Conservation (phyloP, 225 moss, liverwort and hornwort species). For the Anthoceros angustus region DNA sequence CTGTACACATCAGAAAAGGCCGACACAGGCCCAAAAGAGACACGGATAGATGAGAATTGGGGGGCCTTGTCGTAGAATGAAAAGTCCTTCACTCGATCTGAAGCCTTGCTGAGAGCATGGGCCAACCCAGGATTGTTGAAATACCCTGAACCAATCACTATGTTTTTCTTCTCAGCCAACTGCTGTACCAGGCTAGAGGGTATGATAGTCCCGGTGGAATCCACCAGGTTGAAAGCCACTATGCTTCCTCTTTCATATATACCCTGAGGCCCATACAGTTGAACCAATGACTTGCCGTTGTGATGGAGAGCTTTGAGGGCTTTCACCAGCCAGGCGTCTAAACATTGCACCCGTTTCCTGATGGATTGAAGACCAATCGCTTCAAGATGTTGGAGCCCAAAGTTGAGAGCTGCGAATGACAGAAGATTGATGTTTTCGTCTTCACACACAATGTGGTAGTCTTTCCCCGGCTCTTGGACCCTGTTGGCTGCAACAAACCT, state of each 20-base stretch:
- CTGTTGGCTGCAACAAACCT: conserved; percentile 23
- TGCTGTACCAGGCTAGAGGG: conserved; percentile 40
- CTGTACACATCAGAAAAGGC: conserved; percentile 62
- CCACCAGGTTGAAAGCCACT: conserved; percentile 53
- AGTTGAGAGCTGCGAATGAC: conserved; percentile 47
- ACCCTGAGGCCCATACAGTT: conserved; percentile 46
- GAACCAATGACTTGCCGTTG: conserved; percentile 28
- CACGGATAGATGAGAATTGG: conserved; percentile 29
- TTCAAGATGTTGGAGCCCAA: conserved; percentile 53
- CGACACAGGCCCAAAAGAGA: conserved; percentile 52
- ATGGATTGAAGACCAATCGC: conserved; percentile 43
- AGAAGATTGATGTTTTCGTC: conserved; percentile 48
- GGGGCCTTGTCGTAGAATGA: conserved; percentile 23
- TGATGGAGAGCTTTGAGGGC: conserved; percentile 34
- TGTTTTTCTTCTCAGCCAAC: conserved; percentile 52
- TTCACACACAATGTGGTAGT: conserved; percentile 51
- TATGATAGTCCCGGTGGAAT: conserved; percentile 37
- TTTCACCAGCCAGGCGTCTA: conserved; percentile 46
- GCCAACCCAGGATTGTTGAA: conserved; percentile 47
- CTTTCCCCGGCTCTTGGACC: conserved; percentile 24
- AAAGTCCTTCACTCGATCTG: conserved; percentile 29
- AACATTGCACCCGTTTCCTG: conserved; percentile 43
- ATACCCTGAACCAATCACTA: conserved; percentile 37
- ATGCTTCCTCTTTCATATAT: conserved; percentile 44
- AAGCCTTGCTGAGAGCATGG: conserved; percentile 18